Conservation (phyloP, 805 yeast genomes). For the Millerago galiae region DNA sequence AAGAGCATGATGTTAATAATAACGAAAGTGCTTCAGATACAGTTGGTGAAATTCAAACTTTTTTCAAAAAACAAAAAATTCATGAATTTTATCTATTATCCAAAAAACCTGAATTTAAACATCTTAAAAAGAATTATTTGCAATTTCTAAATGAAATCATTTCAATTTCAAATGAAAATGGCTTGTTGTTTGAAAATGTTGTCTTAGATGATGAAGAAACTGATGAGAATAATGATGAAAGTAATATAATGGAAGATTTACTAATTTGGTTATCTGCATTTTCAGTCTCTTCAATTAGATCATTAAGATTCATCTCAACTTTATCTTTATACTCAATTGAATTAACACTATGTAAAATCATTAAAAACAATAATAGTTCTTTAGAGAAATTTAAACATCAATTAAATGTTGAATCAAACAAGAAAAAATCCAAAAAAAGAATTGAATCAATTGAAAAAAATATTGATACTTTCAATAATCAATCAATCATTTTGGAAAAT, state of each 20-base stretch:
- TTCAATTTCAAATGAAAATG: slow-evolving; percentile 52
- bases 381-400: slow-evolving; percentile 34
- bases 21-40: slow-evolving; percentile 69
- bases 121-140: slow-evolving; percentile 47
- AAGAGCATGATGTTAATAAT: slow-evolving; percentile 69
- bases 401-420: slow-evolving; percentile 26
- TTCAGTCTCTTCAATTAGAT: slow-evolving; percentile 61
- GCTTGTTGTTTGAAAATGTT: slow-evolving; percentile 40
- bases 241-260: slow-evolving; percentile 43
- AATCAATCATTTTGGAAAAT: slow-evolving; percentile 47
- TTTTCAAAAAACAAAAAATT: slow-evolving; percentile 50
- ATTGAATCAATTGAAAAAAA: slow-evolving; percentile 40
- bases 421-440: slow-evolving; percentile 36
- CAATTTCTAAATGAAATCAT: slow-evolving; percentile 52
- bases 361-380: slow-evolving; percentile 29
- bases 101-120: slow-evolving; percentile 38
- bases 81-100: slow-evolving; percentile 68
- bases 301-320: slow-evolving; percentile 66
- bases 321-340: slow-evolving; percentile 52
- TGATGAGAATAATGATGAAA: slow-evolving; percentile 27
- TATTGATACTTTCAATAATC: slow-evolving; percentile 35
- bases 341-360: slow-evolving; percentile 48
- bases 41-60: slow-evolving; percentile 60
- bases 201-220: slow-evolving; percentile 26
- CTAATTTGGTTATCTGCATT: slow-evolving; percentile 73